Conservation (phyloP, 208 protist genomes). For the Borovskyia barvae region DNA sequence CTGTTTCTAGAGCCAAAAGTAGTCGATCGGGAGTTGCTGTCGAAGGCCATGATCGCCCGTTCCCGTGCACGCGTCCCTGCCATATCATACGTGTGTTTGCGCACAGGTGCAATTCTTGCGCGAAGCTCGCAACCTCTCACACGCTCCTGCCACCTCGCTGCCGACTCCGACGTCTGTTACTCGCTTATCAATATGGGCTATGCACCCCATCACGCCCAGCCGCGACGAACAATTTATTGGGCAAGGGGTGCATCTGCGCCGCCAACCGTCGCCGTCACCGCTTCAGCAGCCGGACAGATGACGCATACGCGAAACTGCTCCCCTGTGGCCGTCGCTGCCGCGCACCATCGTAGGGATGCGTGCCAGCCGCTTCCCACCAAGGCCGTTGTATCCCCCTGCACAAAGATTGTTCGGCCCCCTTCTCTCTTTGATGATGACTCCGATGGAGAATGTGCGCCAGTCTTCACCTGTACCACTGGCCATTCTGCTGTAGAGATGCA, state of each 20-base stretch:
- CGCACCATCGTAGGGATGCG: no score
- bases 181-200: constrained; percentile 42
- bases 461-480: no score
- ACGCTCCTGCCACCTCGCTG: constrained; percentile 26
- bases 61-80: constrained; percentile 80
- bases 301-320: neutral
- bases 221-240: neutral
- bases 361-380: no score
- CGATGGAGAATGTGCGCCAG: no score
- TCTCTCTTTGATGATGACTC: constrained; percentile 33
- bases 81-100: constrained; percentile 77
- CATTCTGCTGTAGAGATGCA: no score
- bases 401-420: constrained; percentile 12
- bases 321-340: neutral
- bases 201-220: constrained; percentile 3
- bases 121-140: constrained; percentile 85
- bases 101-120: constrained; percentile 56
- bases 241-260: neutral
- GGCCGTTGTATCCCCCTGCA: neutral
- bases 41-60: constrained; percentile 56
- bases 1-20: constrained; percentile 52
- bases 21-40: constrained; percentile 45
- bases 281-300: neutral
- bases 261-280: neutral
- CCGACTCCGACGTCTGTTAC: constrained; percentile 56